These are phyloP conservation scores for Ettlia oleoabundans DNA, from an alignment of 139 green algal genomes.

Conservation along the genomic window DNA sequence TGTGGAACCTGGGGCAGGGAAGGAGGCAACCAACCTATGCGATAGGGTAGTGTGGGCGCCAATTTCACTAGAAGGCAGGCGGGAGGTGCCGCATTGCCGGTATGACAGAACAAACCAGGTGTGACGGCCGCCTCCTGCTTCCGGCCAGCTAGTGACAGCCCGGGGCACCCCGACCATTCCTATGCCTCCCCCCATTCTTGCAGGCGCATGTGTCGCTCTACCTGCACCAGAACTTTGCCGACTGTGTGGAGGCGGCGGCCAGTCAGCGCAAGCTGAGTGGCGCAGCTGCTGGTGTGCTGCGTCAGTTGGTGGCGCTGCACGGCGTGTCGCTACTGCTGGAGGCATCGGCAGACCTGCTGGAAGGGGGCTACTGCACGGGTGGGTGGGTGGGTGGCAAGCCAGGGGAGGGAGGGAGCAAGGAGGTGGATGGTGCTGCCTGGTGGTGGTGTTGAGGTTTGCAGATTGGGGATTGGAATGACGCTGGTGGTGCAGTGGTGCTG, in stretches of 20 bases:
- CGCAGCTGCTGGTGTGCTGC: conserved; percentile 54
- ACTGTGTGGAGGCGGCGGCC: conserved; percentile 38
- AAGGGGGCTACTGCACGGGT: conserved; percentile 68
- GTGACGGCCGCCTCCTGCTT: too few species aligned
- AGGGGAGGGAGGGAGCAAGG: too few species aligned
- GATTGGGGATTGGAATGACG: too few species aligned
- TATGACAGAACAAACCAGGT: too few species aligned
- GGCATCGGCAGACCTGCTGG: conserved; percentile 69
- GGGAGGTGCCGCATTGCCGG: too few species aligned
- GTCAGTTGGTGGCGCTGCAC: conserved; percentile 69
- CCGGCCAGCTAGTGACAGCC: too few species aligned
- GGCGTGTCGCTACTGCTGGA: conserved; percentile 60
- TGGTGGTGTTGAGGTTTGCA: not conserved
- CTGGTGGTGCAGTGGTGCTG: not conserved
- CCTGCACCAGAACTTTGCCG: conserved; percentile 66
- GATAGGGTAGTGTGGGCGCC: too few species aligned
- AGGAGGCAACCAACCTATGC: too few species aligned
- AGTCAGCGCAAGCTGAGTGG: conserved; percentile 22
- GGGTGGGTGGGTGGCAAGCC: not conserved
- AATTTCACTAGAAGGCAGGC: too few species aligned
- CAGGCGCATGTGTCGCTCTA: conserved; percentile 67
- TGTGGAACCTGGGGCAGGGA: too few species aligned
- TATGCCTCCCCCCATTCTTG: not conserved
- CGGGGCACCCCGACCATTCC: not conserved
- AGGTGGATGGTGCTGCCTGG: not conserved